Evolutionary conservation across 129 eudicot species (phyloP).

Genomic region (Flaveria sonorensis): DNA sequence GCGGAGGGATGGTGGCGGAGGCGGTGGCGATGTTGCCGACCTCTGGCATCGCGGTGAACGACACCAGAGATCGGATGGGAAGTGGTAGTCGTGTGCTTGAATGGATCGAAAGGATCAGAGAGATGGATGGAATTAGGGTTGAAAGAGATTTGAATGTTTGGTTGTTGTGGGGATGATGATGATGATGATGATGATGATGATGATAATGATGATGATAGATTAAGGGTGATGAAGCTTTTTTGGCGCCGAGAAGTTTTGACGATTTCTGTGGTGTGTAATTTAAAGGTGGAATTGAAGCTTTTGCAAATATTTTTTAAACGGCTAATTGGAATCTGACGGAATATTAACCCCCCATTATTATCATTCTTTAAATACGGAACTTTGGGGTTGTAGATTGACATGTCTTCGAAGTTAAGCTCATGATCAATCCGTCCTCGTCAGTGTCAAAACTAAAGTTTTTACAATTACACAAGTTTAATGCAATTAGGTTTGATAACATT

Average conservation of each 20-base stretch:
- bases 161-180: not conserved
- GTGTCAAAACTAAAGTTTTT: too few species aligned
- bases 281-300: not conserved
- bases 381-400: too few species aligned
- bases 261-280: conserved; percentile 23
- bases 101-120: conserved; percentile 20
- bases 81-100: conserved; percentile 12
- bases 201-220: not conserved
- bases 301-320: not conserved
- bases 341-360: too few species aligned
- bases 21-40: conserved; percentile 31
- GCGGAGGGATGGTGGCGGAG: conserved; percentile 32
- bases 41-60: conserved; percentile 44
- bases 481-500: too few species aligned
- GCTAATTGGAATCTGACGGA: too few species aligned
- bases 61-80: conserved; percentile 47
- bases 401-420: too few species aligned
- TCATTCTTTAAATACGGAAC: too few species aligned
- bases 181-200: not conserved
- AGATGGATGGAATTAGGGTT: not conserved
- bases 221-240: conserved; percentile 27
- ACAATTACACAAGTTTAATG: too few species aligned
- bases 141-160: conserved; percentile 26
- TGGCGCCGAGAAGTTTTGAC: conserved; percentile 30
- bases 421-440: too few species aligned